phyloP scores from a whole-genome alignment of 176 grass and related monocot genomes.

The Carex scoparia region DNA sequence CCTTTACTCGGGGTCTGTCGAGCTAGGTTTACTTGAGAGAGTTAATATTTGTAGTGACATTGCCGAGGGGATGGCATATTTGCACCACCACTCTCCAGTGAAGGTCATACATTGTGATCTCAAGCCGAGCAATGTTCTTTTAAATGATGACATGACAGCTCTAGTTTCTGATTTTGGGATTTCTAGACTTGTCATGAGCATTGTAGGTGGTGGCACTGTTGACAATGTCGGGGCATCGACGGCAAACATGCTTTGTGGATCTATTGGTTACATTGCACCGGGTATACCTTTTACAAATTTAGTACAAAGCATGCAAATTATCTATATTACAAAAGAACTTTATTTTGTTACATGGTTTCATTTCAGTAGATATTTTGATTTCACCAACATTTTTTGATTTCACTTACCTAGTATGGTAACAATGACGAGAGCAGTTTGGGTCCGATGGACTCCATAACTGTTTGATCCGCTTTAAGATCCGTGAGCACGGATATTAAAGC shows the following conservation, averaged over 20 bases:
- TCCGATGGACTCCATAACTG: too few relatives aligned
- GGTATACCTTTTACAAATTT: conserved; percentile 28
- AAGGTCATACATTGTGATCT: conserved; percentile 94
- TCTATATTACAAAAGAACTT: neutral
- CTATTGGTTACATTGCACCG: conserved; percentile 90
- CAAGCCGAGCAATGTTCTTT: conserved; percentile 87
- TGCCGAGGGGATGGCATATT: conserved; percentile 83
- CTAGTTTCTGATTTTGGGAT: conserved; percentile 93
- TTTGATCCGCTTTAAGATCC: too few relatives aligned
- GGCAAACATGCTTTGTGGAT: conserved; percentile 73
- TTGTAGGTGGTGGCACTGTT: conserved; percentile 28
- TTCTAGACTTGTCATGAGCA: conserved; percentile 54
- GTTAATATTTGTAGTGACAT: conserved; percentile 94
- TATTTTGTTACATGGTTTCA: neutral
- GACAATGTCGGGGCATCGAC: conserved; percentile 67
- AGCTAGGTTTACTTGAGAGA: conserved; percentile 66
- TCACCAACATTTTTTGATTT: neutral
- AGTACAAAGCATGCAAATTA: neutral
- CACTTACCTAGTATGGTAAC: too few relatives aligned
- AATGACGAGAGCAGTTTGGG: too few relatives aligned
- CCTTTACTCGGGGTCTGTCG: conserved; percentile 41
- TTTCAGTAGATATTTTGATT: neutral
- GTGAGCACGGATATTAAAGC: too few relatives aligned
- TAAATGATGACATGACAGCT: conserved; percentile 94
- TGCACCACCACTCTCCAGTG: conserved; percentile 87